Percentiles rank a stretch among this genome's conserved stretches.
These are phyloP conservation scores for Triticum aestivum DNA, from an alignment of 176 grass and related monocot genomes.

Conservation along the genomic window DNA sequence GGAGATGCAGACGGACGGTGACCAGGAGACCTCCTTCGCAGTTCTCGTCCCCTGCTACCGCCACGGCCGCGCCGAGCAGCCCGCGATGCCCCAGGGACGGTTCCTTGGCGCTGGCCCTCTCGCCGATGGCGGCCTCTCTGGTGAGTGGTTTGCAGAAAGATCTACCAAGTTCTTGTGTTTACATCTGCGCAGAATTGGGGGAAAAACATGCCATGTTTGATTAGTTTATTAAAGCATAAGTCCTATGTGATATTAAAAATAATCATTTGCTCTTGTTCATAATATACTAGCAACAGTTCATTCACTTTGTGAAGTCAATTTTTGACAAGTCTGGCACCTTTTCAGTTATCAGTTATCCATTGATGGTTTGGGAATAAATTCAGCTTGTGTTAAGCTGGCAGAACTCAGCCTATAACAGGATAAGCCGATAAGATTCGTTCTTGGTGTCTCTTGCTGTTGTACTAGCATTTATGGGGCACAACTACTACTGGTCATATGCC, in stretches of 20 bases:
- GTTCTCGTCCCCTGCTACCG: constrained; percentile 82
- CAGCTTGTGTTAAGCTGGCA: constrained; percentile 18
- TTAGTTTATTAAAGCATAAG: constrained; percentile 26
- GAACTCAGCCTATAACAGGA: not conserved
- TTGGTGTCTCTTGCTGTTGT: constrained; percentile 20
- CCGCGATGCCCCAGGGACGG: constrained; percentile 14
- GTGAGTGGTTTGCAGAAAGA: constrained; percentile 26
- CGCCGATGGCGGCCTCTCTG: constrained; percentile 30
- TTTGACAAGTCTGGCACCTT: not conserved
- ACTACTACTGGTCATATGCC: constrained; percentile 1
- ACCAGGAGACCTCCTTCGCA: constrained; percentile 61
- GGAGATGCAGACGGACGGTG: constrained; percentile 55
- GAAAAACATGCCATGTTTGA: not conserved
- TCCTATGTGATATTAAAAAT: not conserved
- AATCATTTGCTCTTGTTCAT: not conserved
- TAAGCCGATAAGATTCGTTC: not conserved
- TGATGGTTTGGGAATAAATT: constrained; percentile 14
- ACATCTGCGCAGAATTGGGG: not conserved
- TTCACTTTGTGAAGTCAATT: constrained; percentile 15
- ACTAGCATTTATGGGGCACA: not conserved
- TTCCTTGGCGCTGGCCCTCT: constrained; percentile 33
- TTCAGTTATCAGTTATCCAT: not conserved
- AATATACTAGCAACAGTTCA: constrained; percentile 1
- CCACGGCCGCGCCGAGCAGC: constrained; percentile 41
- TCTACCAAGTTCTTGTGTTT: not conserved